Conservation (phyloP, 768 basidiomycete species). For the Zangia roseola region DNA sequence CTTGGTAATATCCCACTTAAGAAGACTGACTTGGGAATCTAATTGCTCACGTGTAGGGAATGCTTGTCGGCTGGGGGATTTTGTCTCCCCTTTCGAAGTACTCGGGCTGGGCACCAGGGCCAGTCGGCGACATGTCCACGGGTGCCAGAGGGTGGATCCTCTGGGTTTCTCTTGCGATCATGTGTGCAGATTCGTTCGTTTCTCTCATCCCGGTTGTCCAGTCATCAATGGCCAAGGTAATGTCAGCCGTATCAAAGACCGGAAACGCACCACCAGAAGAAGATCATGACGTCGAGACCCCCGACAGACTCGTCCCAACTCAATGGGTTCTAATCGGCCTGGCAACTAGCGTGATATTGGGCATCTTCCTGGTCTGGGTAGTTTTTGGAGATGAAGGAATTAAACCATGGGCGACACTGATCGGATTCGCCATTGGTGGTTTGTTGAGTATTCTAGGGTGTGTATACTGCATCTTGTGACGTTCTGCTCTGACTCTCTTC, state of each 20-base stretch:
- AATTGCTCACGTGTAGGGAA: conserved; percentile 57
- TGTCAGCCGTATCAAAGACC: conserved; percentile 29
- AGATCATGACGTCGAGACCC: conserved; percentile 70
- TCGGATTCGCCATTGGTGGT: conserved; percentile 81
- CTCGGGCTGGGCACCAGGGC: conserved; percentile 90
- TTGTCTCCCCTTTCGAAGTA: conserved; percentile 85
- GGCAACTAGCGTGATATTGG: conserved; percentile 55
- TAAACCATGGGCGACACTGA: conserved; percentile 89
- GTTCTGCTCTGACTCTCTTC: conserved; percentile 3
- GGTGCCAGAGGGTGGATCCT: conserved; percentile 96
- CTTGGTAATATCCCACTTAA: conserved; percentile 47
- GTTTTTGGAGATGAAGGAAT: conserved; percentile 92
- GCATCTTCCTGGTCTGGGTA: conserved; percentile 80
- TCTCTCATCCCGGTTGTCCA: conserved; percentile 75
- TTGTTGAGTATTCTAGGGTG: conserved; percentile 87
- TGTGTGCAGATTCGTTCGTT: conserved; percentile 90
- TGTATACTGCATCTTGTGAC: conserved; percentile 21
- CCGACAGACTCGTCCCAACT: conserved; percentile 77
- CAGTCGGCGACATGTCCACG: conserved; percentile 79
- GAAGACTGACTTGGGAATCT: conserved; percentile 1
- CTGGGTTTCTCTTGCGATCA: conserved; percentile 94
- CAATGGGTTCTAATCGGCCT: conserved; percentile 77
- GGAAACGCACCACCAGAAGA: conserved; percentile 20
- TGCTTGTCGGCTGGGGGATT: conserved; percentile 95
- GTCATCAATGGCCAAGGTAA: conserved; percentile 46